Evolutionary conservation across 169 alveolate species (phyloP).

Genomic region (Eimeria acervulina): DNA sequence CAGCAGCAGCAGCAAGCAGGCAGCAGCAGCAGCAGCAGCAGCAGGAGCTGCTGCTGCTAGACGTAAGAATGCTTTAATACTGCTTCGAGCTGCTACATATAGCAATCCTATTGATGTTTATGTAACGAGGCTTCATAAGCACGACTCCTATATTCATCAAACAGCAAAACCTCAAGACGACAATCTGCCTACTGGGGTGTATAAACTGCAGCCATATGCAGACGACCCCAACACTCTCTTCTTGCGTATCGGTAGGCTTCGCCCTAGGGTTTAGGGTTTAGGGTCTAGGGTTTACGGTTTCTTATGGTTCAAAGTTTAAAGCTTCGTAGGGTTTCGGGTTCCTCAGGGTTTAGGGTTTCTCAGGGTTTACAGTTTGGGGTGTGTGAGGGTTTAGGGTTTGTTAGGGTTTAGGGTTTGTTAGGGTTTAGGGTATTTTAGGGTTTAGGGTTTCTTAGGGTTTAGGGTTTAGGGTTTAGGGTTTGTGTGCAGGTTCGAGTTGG

Average conservation of each 20-base stretch:
- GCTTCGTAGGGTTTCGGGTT: too few species aligned
- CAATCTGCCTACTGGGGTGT: not conserved
- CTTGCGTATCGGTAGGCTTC: not conserved
- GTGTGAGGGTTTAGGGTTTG: not conserved
- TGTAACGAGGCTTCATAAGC: not conserved
- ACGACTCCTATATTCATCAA: not conserved
- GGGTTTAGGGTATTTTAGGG: too few species aligned
- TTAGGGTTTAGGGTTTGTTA: not conserved
- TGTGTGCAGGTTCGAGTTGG: not conserved
- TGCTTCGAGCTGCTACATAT: not conserved
- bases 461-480: slow-evolving; percentile 22
- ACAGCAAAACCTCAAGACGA: not conserved
- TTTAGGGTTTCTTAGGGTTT: not conserved
- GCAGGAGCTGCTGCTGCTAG: not conserved
- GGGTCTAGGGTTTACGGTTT: too few species aligned
- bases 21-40: not conserved
- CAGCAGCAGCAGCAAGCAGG: too few species aligned
- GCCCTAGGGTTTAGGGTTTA: not conserved
- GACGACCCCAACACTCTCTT: slow-evolving; percentile 43
- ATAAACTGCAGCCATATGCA: not conserved
- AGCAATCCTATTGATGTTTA: not conserved
- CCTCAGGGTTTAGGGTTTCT: too few species aligned
- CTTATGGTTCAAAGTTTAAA: too few species aligned
- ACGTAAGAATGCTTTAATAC: not conserved
- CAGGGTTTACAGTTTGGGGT: too few species aligned